phyloP scores from a whole-genome alignment of 495 filamentous ascomycete species.

The Glonium stellatum region DNA sequence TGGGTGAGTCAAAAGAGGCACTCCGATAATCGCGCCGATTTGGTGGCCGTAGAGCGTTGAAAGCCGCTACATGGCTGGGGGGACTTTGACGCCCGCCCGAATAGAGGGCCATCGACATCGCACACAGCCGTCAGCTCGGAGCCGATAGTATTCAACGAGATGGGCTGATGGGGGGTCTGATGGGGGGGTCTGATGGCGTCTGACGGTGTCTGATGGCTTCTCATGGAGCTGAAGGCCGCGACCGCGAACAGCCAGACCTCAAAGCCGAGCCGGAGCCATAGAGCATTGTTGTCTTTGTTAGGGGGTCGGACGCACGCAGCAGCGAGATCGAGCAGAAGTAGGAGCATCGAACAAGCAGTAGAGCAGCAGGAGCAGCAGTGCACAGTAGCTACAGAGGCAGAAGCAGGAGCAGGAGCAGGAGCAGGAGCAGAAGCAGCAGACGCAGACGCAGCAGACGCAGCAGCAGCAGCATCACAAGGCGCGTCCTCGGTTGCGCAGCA shows the following conservation, averaged over 20 bases:
- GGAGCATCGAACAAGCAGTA: too few species aligned
- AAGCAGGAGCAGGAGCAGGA: too few species aligned
- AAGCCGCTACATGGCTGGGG: background rate
- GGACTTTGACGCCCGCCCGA: slow-evolving; percentile 1
- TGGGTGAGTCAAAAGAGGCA: slow-evolving; percentile 20
- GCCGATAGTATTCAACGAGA: too few species aligned
- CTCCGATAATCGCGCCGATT: slow-evolving; percentile 18
- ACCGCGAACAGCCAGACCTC: background rate
- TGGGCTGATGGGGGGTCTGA: too few species aligned
- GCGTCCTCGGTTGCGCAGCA: background rate
- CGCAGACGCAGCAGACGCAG: too few species aligned
- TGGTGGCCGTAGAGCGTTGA: slow-evolving; percentile 6
- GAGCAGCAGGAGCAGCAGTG: too few species aligned
- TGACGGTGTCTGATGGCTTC: background rate
- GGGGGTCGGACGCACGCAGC: background rate
- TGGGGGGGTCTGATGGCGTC: too few species aligned
- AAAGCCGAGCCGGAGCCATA: background rate
- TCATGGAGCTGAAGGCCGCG: background rate
- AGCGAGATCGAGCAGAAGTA: too few species aligned
- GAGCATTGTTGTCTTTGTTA: background rate
- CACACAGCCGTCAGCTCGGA: background rate
- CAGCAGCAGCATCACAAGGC: background rate
- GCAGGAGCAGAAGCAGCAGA: too few species aligned
- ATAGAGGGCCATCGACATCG: too few species aligned
- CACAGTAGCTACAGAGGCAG: too few species aligned